Percentiles rank a stretch among this genome's conserved stretches.
These are phyloP conservation scores for Nematocida sp. DNA, from an alignment of 371 early-diverging fungal genomes.

Conservation along the genomic window DNA sequence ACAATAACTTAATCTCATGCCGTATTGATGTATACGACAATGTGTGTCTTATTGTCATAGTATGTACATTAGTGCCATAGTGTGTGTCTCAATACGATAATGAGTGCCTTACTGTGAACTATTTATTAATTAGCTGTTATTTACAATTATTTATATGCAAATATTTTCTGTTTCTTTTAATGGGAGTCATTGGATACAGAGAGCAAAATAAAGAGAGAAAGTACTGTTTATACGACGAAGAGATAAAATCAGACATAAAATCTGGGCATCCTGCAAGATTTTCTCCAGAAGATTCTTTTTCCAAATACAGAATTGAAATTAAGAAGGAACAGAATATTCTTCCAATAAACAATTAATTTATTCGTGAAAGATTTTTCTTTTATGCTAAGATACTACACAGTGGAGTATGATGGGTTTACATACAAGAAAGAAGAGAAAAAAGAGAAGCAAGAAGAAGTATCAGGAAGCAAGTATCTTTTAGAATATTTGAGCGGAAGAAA, in stretches of 20 bases:
- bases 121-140: too few species aligned
- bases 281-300: constrained; percentile 62
- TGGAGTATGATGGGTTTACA: constrained; percentile 53
- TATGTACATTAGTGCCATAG: too few species aligned
- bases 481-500: not conserved
- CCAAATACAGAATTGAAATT: constrained; percentile 59
- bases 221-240: constrained; percentile 59
- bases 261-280: constrained; percentile 64
- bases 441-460: constrained; percentile 7
- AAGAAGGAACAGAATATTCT: constrained; percentile 58
- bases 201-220: constrained; percentile 48
- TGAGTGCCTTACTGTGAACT: too few species aligned
- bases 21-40: too few species aligned
- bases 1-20: too few species aligned
- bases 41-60: too few species aligned
- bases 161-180: constrained; percentile 15
- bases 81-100: too few species aligned
- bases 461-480: constrained; percentile 30
- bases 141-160: too few species aligned
- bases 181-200: constrained; percentile 56
- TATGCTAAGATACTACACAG: constrained; percentile 51
- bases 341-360: too few species aligned
- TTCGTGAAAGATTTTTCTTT: too few species aligned
- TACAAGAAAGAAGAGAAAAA: constrained; percentile 49
- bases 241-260: constrained; percentile 27